These are phyloP conservation scores for Dendrocalamus latiflorus DNA, from an alignment of 202 grass and related monocot species.

Conservation along the genomic window DNA sequence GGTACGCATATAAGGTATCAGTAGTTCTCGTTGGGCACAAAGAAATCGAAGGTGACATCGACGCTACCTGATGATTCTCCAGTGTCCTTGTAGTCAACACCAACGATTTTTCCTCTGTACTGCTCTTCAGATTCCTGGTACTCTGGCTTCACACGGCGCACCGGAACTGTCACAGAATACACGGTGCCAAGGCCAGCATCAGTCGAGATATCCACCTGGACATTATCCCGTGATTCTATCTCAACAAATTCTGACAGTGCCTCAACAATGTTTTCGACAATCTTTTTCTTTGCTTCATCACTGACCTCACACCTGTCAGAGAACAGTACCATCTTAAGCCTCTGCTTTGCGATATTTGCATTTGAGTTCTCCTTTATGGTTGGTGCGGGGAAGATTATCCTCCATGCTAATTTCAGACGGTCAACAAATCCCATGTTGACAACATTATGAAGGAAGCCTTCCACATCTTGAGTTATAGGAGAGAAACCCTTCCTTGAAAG, in stretches of 20 bases:
- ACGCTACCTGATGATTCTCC: conserved; percentile 60
- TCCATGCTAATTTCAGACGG: conserved; percentile 77
- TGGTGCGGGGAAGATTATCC: conserved; percentile 66
- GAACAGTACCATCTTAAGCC: conserved; percentile 94
- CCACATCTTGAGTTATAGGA: conserved; percentile 65
- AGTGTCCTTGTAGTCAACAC: conserved; percentile 82
- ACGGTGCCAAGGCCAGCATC: conserved; percentile 78
- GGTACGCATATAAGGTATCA: neutral
- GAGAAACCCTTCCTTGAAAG: conserved; percentile 50
- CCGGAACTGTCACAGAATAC: conserved; percentile 78
- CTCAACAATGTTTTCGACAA: conserved; percentile 61
- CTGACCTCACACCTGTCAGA: conserved; percentile 87
- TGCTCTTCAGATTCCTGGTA: conserved; percentile 94
- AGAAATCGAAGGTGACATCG: conserved; percentile 90
- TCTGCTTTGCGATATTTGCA: conserved; percentile 84
- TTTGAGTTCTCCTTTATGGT: conserved; percentile 62
- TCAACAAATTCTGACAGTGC: conserved; percentile 83
- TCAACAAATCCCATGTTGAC: conserved; percentile 73
- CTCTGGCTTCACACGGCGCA: conserved; percentile 71
- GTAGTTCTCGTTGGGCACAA: conserved; percentile 62
- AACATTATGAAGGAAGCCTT: conserved; percentile 57
- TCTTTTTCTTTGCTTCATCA: conserved; percentile 93
- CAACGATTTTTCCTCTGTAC: conserved; percentile 74
- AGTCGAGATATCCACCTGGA: conserved; percentile 80
- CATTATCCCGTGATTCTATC: conserved; percentile 85